These are phyloP conservation scores for Solanum habrochaites DNA, from an alignment of 257 asterid genomes.

Conservation along the genomic window DNA sequence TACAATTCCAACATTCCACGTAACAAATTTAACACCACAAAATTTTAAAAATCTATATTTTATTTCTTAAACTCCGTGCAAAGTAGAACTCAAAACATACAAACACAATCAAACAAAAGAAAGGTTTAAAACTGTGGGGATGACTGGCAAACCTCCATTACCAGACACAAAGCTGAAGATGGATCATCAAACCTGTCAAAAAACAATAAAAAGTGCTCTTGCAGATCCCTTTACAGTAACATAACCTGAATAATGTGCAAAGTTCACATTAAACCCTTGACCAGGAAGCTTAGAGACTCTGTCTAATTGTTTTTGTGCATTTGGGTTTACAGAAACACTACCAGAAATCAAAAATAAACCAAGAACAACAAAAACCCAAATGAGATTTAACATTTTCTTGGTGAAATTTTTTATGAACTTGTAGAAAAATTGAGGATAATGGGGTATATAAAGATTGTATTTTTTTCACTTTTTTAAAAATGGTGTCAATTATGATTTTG, in stretches of 20 bases:
- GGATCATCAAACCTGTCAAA: slow-evolving; percentile 85
- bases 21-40: neutral
- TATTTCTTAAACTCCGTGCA: neutral
- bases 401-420: neutral
- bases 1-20: neutral
- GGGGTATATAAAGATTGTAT: neutral
- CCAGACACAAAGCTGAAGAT: too few species aligned
- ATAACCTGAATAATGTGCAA: slow-evolving; percentile 68
- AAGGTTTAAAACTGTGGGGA: neutral
- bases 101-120: neutral
- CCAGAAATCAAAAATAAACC: slow-evolving; percentile 13
- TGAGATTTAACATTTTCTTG: slow-evolving; percentile 35
- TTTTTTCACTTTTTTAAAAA: neutral
- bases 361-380: slow-evolving; percentile 29
- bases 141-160: slow-evolving; percentile 63
- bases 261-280: slow-evolving; percentile 60
- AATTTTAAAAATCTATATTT: neutral
- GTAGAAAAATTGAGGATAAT: neutral
- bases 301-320: slow-evolving; percentile 45
- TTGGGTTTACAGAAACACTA: slow-evolving; percentile 18
- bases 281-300: slow-evolving; percentile 60
- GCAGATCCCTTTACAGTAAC: slow-evolving; percentile 67
- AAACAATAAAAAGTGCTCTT: slow-evolving; percentile 73
- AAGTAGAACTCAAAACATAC: neutral
- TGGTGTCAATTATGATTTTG: neutral